phyloP scores from a whole-genome alignment of 2,329 filamentous ascomycete species.

The Colletotrichum sp. region DNA sequence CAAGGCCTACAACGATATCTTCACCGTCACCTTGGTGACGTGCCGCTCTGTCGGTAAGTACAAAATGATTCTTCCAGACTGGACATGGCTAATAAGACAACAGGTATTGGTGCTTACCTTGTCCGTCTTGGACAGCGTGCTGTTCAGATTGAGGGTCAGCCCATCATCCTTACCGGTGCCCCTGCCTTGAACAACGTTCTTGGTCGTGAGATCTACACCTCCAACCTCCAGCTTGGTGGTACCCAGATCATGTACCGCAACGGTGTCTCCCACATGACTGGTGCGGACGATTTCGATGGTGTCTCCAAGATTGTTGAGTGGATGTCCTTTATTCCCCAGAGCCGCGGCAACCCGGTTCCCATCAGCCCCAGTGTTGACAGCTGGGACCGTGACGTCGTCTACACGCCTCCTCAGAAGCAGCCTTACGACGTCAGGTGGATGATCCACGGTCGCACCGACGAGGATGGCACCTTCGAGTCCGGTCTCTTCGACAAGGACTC shows the following conservation, averaged over 20 bases:
- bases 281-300: slow-evolving; percentile 96
- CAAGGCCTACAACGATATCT: slow-evolving; percentile 97
- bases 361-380: slow-evolving; percentile 83
- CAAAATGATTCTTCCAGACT: neutral
- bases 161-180: slow-evolving; percentile 97
- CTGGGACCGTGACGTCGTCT: slow-evolving; percentile 93
- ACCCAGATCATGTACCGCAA: slow-evolving; percentile 99
- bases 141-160: slow-evolving; percentile 98
- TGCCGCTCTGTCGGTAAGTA: slow-evolving; percentile 90
- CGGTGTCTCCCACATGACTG: slow-evolving; percentile 98
- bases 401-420: slow-evolving; percentile 81
- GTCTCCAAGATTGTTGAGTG: slow-evolving; percentile 97
- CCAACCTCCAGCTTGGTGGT: slow-evolving; percentile 97
- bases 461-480: slow-evolving; percentile 76
- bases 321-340: slow-evolving; percentile 97
- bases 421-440: slow-evolving; percentile 93
- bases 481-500: slow-evolving; percentile 97
- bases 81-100: slow-evolving; percentile 33
- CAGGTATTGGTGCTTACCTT: slow-evolving; percentile 95
- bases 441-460: slow-evolving; percentile 86
- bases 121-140: slow-evolving; percentile 98
- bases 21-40: slow-evolving; percentile 96
- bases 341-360: slow-evolving; percentile 91
- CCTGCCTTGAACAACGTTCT: slow-evolving; percentile 98
- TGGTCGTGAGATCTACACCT: slow-evolving; percentile 97